A percentile compares a stretch with the other conserved stretches of the same genome.
phyloP scores from a whole-genome alignment of 2,329 filamentous ascomycete species.

The Seiridium unicorne region DNA sequence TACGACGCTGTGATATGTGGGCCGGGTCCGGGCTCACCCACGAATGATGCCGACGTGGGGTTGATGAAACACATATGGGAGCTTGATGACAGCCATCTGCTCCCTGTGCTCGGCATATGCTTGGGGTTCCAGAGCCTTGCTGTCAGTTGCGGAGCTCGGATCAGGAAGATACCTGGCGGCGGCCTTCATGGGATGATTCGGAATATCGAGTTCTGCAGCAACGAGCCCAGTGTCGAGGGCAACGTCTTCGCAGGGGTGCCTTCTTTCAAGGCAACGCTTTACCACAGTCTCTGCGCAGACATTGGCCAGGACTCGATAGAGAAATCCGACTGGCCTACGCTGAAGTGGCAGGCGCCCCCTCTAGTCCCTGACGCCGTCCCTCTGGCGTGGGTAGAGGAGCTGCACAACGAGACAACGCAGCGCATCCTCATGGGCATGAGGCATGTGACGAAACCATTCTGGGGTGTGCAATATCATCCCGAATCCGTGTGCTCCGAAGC shows the following conservation, averaged over 20 bases:
- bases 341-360: conserved; percentile 37
- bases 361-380: conserved; percentile 46
- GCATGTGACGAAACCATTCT: conserved; percentile 70
- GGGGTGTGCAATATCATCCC: conserved; percentile 88
- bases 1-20: conserved; percentile 89
- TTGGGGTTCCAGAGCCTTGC: conserved; percentile 85
- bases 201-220: conserved; percentile 53
- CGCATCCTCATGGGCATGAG: conserved; percentile 74
- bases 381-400: conserved; percentile 61
- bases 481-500: conserved; percentile 82
- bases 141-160: conserved; percentile 62
- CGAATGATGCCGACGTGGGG: conserved; percentile 72
- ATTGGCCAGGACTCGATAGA: conserved; percentile 45
- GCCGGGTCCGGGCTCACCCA: conserved; percentile 83
- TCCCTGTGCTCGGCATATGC: conserved; percentile 86
- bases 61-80: conserved; percentile 77
- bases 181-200: conserved; percentile 83
- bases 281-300: conserved; percentile 64
- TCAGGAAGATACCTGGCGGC: conserved; percentile 60
- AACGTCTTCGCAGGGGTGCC: conserved; percentile 67
- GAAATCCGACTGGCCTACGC: conserved; percentile 31
- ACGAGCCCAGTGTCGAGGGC: conserved; percentile 23
- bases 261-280: conserved; percentile 69
- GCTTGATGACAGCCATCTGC: conserved; percentile 52
- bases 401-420: conserved; percentile 36